These are phyloP conservation scores for Anethum foeniculum DNA, from an alignment of 140 eudicot genomes.

Conservation along the genomic window DNA sequence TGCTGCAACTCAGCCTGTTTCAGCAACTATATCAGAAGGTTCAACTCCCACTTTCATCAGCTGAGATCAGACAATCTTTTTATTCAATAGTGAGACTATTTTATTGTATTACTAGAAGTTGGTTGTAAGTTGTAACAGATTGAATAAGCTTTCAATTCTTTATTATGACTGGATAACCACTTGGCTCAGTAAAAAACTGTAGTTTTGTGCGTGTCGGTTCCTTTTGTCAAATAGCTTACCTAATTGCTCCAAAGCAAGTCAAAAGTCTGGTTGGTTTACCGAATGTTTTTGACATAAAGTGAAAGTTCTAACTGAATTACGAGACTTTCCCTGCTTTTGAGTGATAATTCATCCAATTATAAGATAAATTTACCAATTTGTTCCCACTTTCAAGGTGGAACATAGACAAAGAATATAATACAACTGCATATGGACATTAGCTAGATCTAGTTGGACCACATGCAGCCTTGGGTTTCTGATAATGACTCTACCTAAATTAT, in stretches of 20 bases:
- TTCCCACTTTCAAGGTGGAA: conserved; percentile 2
- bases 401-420: not conserved
- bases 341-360: not conserved
- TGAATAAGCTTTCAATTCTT: not conserved
- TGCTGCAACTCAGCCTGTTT: conserved; percentile 25
- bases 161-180: not conserved
- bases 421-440: not conserved
- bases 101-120: conserved; percentile 15
- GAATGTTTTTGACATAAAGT: not conserved
- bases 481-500: not conserved
- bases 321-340: not conserved
- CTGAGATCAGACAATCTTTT: conserved; percentile 43
- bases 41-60: conserved; percentile 22
- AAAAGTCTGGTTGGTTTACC: not conserved
- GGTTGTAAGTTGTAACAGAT: conserved; percentile 6
- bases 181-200: not conserved
- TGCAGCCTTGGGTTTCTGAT: not conserved
- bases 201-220: not conserved
- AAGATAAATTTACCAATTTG: not conserved
- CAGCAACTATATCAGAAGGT: conserved; percentile 25
- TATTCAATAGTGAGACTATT: conserved; percentile 19
- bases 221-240: conserved; percentile 5
- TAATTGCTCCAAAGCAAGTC: not conserved
- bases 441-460: conserved; percentile 9
- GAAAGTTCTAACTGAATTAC: not conserved